A percentile compares a stretch with the other conserved stretches of the same genome.
Conservation (phyloP, 202 grass and related monocot species). For the Elaeis oleifera region DNA sequence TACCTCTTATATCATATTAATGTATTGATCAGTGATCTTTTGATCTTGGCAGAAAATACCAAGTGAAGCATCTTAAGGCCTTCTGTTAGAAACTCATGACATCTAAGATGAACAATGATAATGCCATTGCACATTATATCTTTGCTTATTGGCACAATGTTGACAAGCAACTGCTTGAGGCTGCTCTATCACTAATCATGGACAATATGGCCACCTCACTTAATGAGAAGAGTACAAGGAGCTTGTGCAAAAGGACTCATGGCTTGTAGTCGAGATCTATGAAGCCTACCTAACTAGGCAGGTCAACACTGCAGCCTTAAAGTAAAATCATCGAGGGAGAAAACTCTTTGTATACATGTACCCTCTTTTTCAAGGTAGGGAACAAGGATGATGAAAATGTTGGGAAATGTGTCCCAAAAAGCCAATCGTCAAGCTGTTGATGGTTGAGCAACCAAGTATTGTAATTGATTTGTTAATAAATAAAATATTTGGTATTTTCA, state of each 20-base stretch:
- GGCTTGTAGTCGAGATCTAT: conserved; percentile 84
- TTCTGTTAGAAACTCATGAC: conserved; percentile 77
- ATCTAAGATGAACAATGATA: conserved; percentile 75
- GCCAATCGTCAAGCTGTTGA: too few species aligned
- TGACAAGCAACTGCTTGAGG: conserved; percentile 49
- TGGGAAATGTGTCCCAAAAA: too few species aligned
- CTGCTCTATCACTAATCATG: conserved; percentile 54
- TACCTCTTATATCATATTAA: too few species aligned
- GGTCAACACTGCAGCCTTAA: conserved; percentile 46
- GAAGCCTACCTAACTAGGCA: conserved; percentile 75
- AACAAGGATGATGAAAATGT: too few species aligned
- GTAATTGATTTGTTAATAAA: too few species aligned
- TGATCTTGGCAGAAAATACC: conserved; percentile 82
- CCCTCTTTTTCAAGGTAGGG: too few species aligned
- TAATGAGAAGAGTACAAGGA: conserved; percentile 79
- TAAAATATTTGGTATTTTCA: too few species aligned
- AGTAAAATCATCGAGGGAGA: not conserved
- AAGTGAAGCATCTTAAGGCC: conserved; percentile 73
- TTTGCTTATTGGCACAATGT: conserved; percentile 68
- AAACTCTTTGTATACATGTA: too few species aligned
- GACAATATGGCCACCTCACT: conserved; percentile 63
- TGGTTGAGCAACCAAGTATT: too few species aligned
- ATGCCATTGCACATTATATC: conserved; percentile 52
- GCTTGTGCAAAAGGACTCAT: conserved; percentile 71
- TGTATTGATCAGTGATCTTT: conserved; percentile 4